These are phyloP conservation scores for Lagenidium sp. DNA, from an alignment of 352 stramenopile genomes.

Conservation along the genomic window DNA sequence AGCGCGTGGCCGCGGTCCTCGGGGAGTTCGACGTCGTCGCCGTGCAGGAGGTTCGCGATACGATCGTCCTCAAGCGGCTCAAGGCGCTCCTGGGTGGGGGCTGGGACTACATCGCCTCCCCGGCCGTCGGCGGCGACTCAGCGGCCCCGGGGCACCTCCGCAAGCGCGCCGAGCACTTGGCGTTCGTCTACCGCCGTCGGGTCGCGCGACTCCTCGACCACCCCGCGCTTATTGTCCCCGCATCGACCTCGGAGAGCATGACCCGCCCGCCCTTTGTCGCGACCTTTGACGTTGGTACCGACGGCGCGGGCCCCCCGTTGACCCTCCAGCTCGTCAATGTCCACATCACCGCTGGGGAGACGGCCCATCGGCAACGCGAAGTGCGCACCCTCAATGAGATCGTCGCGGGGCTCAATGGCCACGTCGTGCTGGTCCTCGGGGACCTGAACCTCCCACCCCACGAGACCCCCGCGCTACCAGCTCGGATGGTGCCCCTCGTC, in stretches of 20 bases:
- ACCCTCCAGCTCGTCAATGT: constrained; percentile 29
- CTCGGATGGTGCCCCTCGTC: constrained; percentile 29
- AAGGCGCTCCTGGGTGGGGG: constrained; percentile 43
- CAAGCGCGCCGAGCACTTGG: constrained; percentile 34
- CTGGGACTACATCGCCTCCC: constrained; percentile 51
- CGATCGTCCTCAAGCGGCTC: constrained; percentile 45
- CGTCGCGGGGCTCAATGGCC: not conserved
- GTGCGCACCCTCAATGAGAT: not conserved
- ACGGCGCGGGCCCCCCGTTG: constrained; percentile 8
- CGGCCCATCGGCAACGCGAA: constrained; percentile 2
- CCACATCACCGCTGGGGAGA: constrained; percentile 15
- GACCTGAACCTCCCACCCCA: constrained; percentile 61
- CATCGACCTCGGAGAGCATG: constrained; percentile 4
- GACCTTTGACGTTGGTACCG: constrained; percentile 24
- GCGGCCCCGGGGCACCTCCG: constrained; percentile 4
- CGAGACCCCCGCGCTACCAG: constrained; percentile 19
- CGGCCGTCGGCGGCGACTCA: constrained; percentile 18
- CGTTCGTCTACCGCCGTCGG: constrained; percentile 40
- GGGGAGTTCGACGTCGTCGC: constrained; percentile 60
- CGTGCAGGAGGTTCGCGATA: constrained; percentile 54
- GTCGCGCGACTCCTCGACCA: not conserved
- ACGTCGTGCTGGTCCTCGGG: constrained; percentile 42
- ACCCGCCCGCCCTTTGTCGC: constrained; percentile 33
- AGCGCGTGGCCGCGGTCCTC: constrained; percentile 39
- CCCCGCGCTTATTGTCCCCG: not conserved